A percentile compares a stretch with the other conserved stretches of the same genome.
Evolutionary conservation across 2,329 filamentous ascomycete genomes (phyloP).

Genomic region (Leptographium wingfieldii): DNA sequence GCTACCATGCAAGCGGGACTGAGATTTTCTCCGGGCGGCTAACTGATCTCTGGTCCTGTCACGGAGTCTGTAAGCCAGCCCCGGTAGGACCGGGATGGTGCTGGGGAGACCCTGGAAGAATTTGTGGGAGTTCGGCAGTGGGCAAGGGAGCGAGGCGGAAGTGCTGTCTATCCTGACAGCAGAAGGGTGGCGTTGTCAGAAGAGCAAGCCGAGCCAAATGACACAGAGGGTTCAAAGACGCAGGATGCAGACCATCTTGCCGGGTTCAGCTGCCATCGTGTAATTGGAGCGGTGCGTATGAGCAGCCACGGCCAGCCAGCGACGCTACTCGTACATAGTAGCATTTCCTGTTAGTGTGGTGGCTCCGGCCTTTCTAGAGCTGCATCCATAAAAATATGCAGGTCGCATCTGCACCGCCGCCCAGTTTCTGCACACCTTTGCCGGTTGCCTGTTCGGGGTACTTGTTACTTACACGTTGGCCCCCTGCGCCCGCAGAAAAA

Average conservation of each 20-base stretch:
- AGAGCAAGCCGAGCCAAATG: not conserved
- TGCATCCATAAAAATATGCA: slow-evolving; percentile 3
- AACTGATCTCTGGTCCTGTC: not conserved
- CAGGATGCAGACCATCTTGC: not conserved
- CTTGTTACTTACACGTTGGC: not conserved
- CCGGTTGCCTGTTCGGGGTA: slow-evolving; percentile 1
- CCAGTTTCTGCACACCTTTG: slow-evolving; percentile 1
- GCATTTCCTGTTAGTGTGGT: not conserved
- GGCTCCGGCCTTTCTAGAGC: not conserved
- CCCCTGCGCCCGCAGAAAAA: slow-evolving; percentile 1
- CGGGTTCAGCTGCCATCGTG: not conserved
- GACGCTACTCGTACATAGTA: not conserved
- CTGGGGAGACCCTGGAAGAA: not conserved
- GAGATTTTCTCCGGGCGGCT: not conserved
- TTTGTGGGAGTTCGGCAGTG: not conserved
- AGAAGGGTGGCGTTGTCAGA: not conserved
- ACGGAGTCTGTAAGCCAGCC: not conserved
- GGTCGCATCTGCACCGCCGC: slow-evolving; percentile 11
- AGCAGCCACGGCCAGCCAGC: not conserved
- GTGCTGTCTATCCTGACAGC: not conserved
- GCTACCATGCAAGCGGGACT: not conserved
- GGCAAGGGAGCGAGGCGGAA: not conserved
- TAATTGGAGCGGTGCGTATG: not conserved
- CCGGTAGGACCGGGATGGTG: not conserved
- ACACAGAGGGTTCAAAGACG: too few relatives aligned